These are phyloP conservation scores for Serendipita sp. DNA, from an alignment of 768 basidiomycete species.

Conservation along the genomic window DNA sequence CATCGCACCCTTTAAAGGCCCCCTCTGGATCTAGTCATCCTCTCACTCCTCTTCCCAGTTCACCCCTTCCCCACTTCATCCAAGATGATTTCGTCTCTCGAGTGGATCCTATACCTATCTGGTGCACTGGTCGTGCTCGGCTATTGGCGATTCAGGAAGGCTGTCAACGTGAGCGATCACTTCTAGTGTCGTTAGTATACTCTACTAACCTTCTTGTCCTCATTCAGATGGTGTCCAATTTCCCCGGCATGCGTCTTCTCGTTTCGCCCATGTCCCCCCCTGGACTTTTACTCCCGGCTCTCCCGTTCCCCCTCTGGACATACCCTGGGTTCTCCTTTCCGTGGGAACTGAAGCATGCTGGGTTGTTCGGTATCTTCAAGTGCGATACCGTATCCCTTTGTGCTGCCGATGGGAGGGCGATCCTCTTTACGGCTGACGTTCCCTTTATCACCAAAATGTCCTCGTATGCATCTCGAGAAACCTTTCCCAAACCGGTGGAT, in stretches of 20 bases:
- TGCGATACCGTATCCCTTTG: constrained; percentile 3
- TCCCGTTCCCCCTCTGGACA: background rate
- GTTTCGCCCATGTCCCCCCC: background rate
- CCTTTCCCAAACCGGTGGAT: constrained; percentile 41
- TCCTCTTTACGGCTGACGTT: constrained; percentile 2
- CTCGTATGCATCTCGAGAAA: constrained; percentile 22
- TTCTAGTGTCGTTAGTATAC: background rate
- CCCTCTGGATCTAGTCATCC: background rate
- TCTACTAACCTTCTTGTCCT: background rate
- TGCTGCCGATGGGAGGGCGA: background rate
- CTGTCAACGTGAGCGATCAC: background rate
- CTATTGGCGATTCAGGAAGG: background rate
- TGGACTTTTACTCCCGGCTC: background rate
- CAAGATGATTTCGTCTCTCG: background rate
- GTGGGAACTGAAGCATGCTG: background rate
- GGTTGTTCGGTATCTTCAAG: background rate
- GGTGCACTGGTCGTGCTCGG: background rate
- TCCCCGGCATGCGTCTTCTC: background rate
- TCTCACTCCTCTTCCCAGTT: background rate
- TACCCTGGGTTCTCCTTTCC: constrained; percentile 3
- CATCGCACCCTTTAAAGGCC: background rate
- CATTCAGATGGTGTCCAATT: constrained; percentile 3
- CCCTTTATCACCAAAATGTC: background rate
- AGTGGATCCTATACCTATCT: background rate
- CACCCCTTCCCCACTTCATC: background rate